Evolutionary conservation across 2,329 filamentous ascomycete genomes (phyloP).

Genomic region (Clarireedia homoeocarpa): DNA sequence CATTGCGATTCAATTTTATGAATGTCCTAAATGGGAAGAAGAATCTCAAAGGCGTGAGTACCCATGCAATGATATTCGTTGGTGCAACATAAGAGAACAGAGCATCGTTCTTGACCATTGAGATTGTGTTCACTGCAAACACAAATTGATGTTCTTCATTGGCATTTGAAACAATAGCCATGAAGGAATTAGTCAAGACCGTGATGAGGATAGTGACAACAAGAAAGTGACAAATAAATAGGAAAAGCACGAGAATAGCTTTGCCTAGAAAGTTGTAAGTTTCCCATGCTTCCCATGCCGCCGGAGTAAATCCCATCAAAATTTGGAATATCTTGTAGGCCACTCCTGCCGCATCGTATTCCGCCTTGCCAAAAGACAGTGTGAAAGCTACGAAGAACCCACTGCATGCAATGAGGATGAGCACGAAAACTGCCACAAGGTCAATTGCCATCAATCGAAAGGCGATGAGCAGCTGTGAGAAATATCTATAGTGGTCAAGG

Average conservation of each 20-base stretch:
- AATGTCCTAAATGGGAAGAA: slow-evolving; percentile 73
- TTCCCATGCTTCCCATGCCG: slow-evolving; percentile 80
- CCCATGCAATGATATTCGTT: slow-evolving; percentile 85
- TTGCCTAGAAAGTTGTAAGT: slow-evolving; percentile 73
- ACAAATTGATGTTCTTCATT: slow-evolving; percentile 89
- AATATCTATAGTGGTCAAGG: slow-evolving; percentile 91
- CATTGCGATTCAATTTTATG: slow-evolving; percentile 76
- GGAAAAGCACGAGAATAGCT: slow-evolving; percentile 67
- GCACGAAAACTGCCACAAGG: slow-evolving; percentile 71
- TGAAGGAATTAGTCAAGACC: slow-evolving; percentile 94
- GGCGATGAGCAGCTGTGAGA: slow-evolving; percentile 87
- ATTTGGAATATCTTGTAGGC: slow-evolving; percentile 91
- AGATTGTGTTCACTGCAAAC: slow-evolving; percentile 94
- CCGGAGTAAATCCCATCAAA: slow-evolving; percentile 90
- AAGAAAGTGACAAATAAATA: slow-evolving; percentile 92
- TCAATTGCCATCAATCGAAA: slow-evolving; percentile 93
- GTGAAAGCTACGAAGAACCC: slow-evolving; percentile 96
- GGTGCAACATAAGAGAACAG: slow-evolving; percentile 91
- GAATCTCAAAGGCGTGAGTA: slow-evolving; percentile 75
- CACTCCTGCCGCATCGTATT: slow-evolving; percentile 64
- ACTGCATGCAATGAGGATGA: slow-evolving; percentile 82
- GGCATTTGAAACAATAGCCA: slow-evolving; percentile 87
- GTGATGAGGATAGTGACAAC: slow-evolving; percentile 93
- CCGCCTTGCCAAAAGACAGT: slow-evolving; percentile 62
- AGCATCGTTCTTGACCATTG: slow-evolving; percentile 97